A percentile compares a stretch with the other conserved stretches of the same genome.
These are phyloP conservation scores for Colletotrichum ledebouriae DNA, from an alignment of 2,329 filamentous ascomycete genomes.

Conservation along the genomic window DNA sequence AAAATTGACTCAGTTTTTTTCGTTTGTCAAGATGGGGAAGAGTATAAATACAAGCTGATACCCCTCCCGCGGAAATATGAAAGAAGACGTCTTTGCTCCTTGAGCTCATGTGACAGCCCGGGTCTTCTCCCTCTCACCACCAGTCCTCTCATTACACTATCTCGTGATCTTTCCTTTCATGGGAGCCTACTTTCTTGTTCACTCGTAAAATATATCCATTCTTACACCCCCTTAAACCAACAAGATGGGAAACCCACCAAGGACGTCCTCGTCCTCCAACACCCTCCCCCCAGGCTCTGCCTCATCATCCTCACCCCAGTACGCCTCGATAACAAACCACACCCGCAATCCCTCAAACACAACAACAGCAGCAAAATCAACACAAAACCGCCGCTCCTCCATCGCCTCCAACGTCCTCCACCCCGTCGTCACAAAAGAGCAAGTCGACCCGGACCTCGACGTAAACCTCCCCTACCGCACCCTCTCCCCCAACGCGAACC, in stretches of 20 bases:
- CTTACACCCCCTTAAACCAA: neutral
- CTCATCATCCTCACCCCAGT: slow-evolving; percentile 18
- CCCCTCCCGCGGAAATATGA: neutral
- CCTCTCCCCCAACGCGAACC: slow-evolving; percentile 69
- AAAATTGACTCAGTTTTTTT: slow-evolving; percentile 3
- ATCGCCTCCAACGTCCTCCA: slow-evolving; percentile 43
- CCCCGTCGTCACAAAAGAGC: slow-evolving; percentile 50
- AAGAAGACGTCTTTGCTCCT: neutral
- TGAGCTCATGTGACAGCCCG: slow-evolving; percentile 4
- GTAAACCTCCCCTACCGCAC: slow-evolving; percentile 75
- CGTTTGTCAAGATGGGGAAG: neutral
- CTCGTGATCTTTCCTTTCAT: neutral
- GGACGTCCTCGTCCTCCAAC: slow-evolving; percentile 33
- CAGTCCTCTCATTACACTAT: slow-evolving; percentile 1
- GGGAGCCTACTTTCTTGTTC: neutral
- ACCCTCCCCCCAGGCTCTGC: slow-evolving; percentile 32
- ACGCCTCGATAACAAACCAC: slow-evolving; percentile 31
- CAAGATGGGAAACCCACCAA: slow-evolving; percentile 30
- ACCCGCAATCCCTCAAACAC: neutral
- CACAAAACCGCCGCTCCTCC: slow-evolving; percentile 43
- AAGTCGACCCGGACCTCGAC: slow-evolving; percentile 57
- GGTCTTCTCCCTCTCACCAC: neutral
- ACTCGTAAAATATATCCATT: neutral
- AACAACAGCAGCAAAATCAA: neutral
- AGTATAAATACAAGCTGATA: slow-evolving; percentile 23